Evolutionary conservation across 2,329 filamentous ascomycete species (phyloP).

Genomic region (Sporothrix luriei): DNA sequence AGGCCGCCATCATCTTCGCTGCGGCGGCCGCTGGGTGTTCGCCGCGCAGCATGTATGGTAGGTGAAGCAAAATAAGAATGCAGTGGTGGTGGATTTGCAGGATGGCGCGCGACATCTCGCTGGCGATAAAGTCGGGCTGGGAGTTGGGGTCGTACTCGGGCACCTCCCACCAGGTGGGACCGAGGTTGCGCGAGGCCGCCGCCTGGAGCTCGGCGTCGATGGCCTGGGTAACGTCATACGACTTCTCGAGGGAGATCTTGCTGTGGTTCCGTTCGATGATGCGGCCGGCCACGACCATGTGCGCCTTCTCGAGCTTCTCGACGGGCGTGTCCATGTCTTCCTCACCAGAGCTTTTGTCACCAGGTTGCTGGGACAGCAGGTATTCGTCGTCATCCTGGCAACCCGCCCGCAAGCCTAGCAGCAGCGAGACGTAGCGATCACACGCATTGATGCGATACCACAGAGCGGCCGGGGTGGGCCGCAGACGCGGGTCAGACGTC

Average conservation of each 20-base stretch:
- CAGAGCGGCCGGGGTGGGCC: constrained; percentile 43
- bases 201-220: constrained; percentile 54
- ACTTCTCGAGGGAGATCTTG: constrained; percentile 42
- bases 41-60: constrained; percentile 55
- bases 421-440: constrained; percentile 56
- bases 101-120: constrained; percentile 46
- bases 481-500: constrained; percentile 40
- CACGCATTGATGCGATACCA: constrained; percentile 55
- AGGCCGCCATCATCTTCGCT: constrained; percentile 22
- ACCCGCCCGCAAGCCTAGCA: constrained; percentile 54
- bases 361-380: not conserved
- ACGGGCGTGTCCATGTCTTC: constrained; percentile 42
- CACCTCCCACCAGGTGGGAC: constrained; percentile 53
- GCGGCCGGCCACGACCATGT: constrained; percentile 48
- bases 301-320: constrained; percentile 51
- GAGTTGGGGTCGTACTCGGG: constrained; percentile 39
- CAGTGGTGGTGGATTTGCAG: constrained; percentile 56
- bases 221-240: constrained; percentile 48
- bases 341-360: not conserved
- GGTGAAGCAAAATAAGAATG: constrained; percentile 56
- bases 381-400: constrained; percentile 43
- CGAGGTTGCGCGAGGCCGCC: constrained; percentile 46
- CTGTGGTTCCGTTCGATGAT: constrained; percentile 57
- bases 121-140: constrained; percentile 36
- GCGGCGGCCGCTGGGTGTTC: constrained; percentile 39